phyloP scores from a whole-genome alignment of 257 asterid genomes.

The Datura wrightii region DNA sequence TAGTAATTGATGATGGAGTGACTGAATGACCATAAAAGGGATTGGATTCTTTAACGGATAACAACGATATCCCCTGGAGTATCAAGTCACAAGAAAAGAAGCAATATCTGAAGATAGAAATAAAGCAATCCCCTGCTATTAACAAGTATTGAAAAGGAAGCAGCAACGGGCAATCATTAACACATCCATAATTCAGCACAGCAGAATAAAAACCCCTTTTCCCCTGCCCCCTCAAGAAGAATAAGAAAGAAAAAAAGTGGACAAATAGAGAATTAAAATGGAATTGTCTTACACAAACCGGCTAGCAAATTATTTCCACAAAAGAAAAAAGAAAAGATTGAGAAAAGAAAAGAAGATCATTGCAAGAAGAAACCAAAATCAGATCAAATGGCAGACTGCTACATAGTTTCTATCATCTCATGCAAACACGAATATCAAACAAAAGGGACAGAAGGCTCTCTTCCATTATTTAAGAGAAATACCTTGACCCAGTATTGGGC shows the following conservation, averaged over 20 bases:
- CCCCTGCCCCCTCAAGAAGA: not conserved
- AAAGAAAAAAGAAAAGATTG: not conserved
- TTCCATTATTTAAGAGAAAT: conserved; percentile 28
- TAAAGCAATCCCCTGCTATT: not conserved
- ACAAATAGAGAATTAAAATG: conserved; percentile 1
- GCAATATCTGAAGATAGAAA: not conserved
- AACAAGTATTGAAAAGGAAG: not conserved
- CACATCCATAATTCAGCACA: not conserved
- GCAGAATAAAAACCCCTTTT: conserved; percentile 1
- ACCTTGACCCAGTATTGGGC: conserved; percentile 97
- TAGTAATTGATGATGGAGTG: not conserved
- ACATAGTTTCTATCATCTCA: not conserved
- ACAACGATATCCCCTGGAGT: not conserved
- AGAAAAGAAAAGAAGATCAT: not conserved
- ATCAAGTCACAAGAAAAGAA: not conserved
- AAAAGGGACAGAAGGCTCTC: not conserved
- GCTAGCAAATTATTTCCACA: conserved; percentile 12
- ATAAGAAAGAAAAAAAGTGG: not conserved
- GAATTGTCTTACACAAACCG: not conserved
- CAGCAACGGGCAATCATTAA: not conserved
- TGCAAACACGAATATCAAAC: not conserved
- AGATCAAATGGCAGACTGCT: not conserved
- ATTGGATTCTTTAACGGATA: not conserved
- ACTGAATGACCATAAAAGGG: not conserved
- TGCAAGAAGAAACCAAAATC: not conserved